Conservation (phyloP, 768 basidiomycete genomes). For the Polyporus arcularius region DNA sequence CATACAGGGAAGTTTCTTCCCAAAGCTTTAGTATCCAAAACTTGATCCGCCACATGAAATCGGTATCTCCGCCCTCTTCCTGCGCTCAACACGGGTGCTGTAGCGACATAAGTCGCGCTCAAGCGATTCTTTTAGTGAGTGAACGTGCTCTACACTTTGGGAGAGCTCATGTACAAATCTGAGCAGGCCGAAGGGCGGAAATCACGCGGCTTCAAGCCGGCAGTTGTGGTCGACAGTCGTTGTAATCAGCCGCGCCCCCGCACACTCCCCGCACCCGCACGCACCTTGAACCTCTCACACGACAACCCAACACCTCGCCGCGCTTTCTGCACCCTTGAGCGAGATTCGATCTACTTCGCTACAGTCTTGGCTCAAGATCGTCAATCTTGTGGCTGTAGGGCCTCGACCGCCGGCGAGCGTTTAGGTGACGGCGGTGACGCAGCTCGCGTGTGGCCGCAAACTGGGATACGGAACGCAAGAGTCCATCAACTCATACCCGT, state of each 20-base stretch:
- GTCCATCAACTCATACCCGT: conserved; percentile 9
- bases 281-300: conserved; percentile 14
- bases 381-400: conserved; percentile 4
- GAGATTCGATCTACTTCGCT: not conserved
- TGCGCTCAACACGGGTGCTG: not conserved
- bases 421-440: conserved; percentile 13
- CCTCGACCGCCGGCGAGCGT: conserved; percentile 8
- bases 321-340: not conserved
- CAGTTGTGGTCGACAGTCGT: conserved; percentile 5
- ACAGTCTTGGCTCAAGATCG: not conserved
- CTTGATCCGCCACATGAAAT: not conserved
- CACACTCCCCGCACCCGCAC: not conserved
- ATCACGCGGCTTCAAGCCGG: conserved; percentile 18
- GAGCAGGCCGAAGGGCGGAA: not conserved
- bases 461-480: not conserved
- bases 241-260: conserved; percentile 1
- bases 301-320: conserved; percentile 16
- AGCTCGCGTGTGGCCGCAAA: not conserved
- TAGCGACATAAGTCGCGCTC: not conserved
- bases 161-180: not conserved
- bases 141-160: no score
- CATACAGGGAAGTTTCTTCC: not conserved
- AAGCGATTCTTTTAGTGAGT: not conserved
- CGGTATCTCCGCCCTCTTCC: not conserved
- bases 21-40: not conserved